Conservation (phyloP, 768 basidiomycete species). For the Trametes cubensis region DNA sequence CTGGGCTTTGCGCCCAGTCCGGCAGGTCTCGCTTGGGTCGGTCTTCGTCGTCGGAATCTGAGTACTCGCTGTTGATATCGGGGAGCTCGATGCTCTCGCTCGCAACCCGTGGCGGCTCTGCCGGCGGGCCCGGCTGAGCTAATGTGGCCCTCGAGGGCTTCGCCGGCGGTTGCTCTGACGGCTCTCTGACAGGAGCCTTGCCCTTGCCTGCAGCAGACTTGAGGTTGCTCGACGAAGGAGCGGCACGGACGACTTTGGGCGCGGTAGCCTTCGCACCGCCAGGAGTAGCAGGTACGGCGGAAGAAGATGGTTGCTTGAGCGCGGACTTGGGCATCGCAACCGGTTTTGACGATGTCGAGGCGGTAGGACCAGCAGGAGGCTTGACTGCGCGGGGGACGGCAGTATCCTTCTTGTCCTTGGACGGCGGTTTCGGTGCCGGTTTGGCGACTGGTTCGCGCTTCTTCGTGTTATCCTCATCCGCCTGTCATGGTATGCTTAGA, state of each 20-base stretch:
- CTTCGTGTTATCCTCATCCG: constrained; percentile 69
- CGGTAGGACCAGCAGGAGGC: constrained; percentile 29
- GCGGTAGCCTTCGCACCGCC: constrained; percentile 6
- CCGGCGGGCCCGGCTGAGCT: constrained; percentile 37
- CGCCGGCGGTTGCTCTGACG: constrained; percentile 57
- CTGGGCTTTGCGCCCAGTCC: constrained; percentile 91
- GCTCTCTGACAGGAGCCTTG: constrained; percentile 52
- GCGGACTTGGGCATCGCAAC: constrained; percentile 17
- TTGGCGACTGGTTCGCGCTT: constrained; percentile 67
- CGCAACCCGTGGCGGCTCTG: constrained; percentile 45
- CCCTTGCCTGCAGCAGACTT: constrained; percentile 47
- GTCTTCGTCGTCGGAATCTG: constrained; percentile 85
- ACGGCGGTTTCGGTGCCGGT: constrained; percentile 57
- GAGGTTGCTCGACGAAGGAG: constrained; percentile 35
- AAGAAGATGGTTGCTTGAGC: constrained; percentile 17
- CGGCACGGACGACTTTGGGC: constrained; percentile 27
- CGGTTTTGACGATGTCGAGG: constrained; percentile 20
- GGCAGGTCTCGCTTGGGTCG: constrained; percentile 74
- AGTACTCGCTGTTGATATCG: constrained; percentile 96
- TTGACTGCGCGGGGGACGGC: constrained; percentile 36
- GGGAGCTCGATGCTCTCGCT: constrained; percentile 87
- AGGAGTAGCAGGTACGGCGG: constrained; percentile 10
- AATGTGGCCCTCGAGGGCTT: constrained; percentile 56
- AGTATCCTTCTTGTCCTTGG: constrained; percentile 52
- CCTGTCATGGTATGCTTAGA: constrained; percentile 34